Percentiles rank a stretch among this genome's conserved stretches.
phyloP scores from a whole-genome alignment of 371 early-diverging fungal species.

The Lichtheimia corymbifera region DNA sequence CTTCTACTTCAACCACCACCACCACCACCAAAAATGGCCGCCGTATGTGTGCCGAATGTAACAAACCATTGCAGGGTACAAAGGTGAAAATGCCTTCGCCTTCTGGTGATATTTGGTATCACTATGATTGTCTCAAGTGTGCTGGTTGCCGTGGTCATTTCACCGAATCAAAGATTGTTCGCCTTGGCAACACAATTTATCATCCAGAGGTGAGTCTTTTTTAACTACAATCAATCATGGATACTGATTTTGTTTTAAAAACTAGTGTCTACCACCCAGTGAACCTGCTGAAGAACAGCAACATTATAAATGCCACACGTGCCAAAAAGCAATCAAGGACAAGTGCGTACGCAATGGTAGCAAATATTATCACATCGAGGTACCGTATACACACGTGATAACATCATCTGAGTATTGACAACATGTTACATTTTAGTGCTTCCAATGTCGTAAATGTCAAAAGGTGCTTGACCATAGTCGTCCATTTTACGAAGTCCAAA shows the following conservation, averaged over 20 bases:
- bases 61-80: conserved; percentile 21
- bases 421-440: conserved; percentile 11
- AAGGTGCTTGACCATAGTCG: conserved; percentile 53
- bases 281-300: neutral
- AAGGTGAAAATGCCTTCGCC: conserved; percentile 24
- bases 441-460: conserved; percentile 47
- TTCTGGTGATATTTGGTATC: conserved; percentile 47
- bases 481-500: conserved; percentile 59
- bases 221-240: neutral
- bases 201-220: conserved; percentile 40
- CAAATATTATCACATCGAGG: conserved; percentile 50
- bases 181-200: conserved; percentile 47
- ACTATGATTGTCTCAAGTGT: conserved; percentile 72
- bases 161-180: conserved; percentile 59
- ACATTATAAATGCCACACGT: conserved; percentile 43
- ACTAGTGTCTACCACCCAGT: conserved; percentile 8
- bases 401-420: neutral
- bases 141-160: conserved; percentile 65
- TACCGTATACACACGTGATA: conserved; percentile 1
- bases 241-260: neutral
- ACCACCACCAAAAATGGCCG: neutral
- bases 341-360: conserved; percentile 55
- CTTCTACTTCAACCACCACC: neutral
- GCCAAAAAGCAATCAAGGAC: conserved; percentile 48
- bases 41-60: conserved; percentile 19